Conservation (phyloP, 1,284 basidiomycete species). For the Crucibulum cyathiforme region DNA sequence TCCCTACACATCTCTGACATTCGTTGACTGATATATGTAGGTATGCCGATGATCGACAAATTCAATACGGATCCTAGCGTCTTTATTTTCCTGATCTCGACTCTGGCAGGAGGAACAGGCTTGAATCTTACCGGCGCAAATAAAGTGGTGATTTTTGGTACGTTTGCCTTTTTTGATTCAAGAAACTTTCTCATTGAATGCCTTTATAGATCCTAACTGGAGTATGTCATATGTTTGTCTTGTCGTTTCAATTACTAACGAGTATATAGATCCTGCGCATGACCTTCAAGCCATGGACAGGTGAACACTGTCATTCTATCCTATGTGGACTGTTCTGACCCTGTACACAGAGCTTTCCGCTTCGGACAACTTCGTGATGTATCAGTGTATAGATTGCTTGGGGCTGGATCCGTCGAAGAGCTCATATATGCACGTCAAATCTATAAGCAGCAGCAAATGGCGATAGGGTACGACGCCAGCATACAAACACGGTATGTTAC, state of each 20-base stretch:
- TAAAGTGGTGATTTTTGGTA: constrained; percentile 86
- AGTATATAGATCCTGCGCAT: constrained; percentile 76
- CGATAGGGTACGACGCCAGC: constrained; percentile 83
- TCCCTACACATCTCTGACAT: neutral
- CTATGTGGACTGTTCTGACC: neutral
- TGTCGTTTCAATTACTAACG: neutral
- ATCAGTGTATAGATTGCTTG: constrained; percentile 82
- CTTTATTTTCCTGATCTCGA: constrained; percentile 83
- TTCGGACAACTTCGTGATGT: constrained; percentile 91
- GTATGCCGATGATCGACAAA: constrained; percentile 81
- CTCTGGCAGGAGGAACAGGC: constrained; percentile 78
- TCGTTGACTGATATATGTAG: constrained; percentile 42
- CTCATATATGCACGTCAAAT: constrained; percentile 85
- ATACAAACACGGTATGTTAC: constrained; percentile 69
- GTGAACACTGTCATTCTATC: constrained; percentile 17
- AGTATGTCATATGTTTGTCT: constrained; percentile 54
- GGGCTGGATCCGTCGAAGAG: constrained; percentile 87
- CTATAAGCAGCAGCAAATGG: constrained; percentile 91
- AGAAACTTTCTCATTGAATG: neutral
- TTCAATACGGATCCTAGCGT: constrained; percentile 79
- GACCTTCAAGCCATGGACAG: constrained; percentile 90
- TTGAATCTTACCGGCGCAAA: constrained; percentile 80
- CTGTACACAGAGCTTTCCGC: constrained; percentile 66
- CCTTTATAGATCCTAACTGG: constrained; percentile 81
- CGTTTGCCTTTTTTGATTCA: constrained; percentile 21